Evolutionary conservation across 2,329 filamentous ascomycete species (phyloP), one percentile per base, ranked within the genome.

Genomic region (Helotiales sp.): DNA sequence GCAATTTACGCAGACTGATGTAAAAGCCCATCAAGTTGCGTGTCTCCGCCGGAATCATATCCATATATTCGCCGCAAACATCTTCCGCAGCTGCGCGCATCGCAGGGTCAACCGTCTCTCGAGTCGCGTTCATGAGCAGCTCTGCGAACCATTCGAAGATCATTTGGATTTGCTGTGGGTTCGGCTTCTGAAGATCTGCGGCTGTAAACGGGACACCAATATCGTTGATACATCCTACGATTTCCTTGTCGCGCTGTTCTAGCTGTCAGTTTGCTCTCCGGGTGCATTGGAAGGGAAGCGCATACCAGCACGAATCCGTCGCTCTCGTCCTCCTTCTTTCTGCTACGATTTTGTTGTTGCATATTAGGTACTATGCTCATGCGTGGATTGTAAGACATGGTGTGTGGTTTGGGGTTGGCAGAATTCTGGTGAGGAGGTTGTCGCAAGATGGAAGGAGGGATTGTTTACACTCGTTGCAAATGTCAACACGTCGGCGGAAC

Each of bases 111-210:
- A 99, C 91, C 6, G 93, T 93, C 73, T 97, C 93, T 74, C 93
- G 91, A 40, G 94, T 97, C 63, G 92, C 91, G 81, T 97, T 97
- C 83, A 97, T 93, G 30, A 98, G 87, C 20, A 97, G 85, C 77
- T 97, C 94, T 67, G 93, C 94, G 74, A 99, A 96, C 91, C 93
- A 97, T 84, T 99, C 96, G 77, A 98, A 97, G 61, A 99, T 93
- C 84, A 96, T 93, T 80, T 99, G 96, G 63, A 98, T 94, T 76
- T 97, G 93, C 68, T 95, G 88, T 2, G 96, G 91, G 75, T 97
- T 97, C 5, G 96, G 96, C 77, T 97, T 98, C 74, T 95, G 89
- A 47, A 99, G 86, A 80, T 99, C 95, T 69, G 91, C 87, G 20
- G 94, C 84, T 40, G 88, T 91, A 79, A 98, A 97, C 30, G 88